Percentiles rank a stretch among this genome's conserved stretches.
These are phyloP conservation scores for Diaporthe sp. DNA, from an alignment of 2,329 filamentous ascomycete species.

Conservation along the genomic window DNA sequence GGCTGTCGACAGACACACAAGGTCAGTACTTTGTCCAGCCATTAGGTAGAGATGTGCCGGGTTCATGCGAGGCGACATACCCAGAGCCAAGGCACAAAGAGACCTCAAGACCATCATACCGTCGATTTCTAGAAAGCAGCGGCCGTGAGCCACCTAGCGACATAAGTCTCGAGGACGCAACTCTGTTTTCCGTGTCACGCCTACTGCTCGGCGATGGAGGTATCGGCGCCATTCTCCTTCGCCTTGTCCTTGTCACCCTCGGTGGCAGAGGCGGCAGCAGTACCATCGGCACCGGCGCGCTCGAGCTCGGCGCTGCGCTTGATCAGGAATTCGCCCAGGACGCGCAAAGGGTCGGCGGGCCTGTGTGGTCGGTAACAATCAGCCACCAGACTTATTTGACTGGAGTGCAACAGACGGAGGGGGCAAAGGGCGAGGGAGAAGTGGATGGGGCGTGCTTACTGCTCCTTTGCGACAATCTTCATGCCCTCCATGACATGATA, in stretches of 20 bases:
- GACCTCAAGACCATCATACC: not conserved
- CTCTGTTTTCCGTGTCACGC: not conserved
- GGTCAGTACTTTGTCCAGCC: not conserved
- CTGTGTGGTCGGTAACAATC: slow-evolving; percentile 50
- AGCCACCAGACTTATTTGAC: not conserved
- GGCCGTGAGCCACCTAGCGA: not conserved
- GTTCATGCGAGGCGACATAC: not conserved
- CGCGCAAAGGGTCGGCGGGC: slow-evolving; percentile 76
- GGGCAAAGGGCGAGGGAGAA: too few species aligned
- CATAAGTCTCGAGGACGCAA: too few species aligned
- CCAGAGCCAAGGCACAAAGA: not conserved
- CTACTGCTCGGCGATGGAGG: slow-evolving; percentile 9
- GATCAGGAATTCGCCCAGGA: slow-evolving; percentile 78
- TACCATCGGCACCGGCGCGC: slow-evolving; percentile 37
- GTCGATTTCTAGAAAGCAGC: not conserved
- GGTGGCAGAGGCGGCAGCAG: slow-evolving; percentile 7
- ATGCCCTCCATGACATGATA: slow-evolving; percentile 78
- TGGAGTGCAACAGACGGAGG: not conserved
- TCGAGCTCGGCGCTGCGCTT: slow-evolving; percentile 77
- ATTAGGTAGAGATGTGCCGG: not conserved
- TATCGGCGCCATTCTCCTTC: not conserved
- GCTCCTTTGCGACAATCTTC: slow-evolving; percentile 78
- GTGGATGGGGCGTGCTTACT: slow-evolving; percentile 63
- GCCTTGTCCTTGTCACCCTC: slow-evolving; percentile 31
- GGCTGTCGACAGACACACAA: not conserved